These are phyloP conservation scores for Ambrosia trifida DNA, from an alignment of 129 eudicot species.

Conservation along the genomic window DNA sequence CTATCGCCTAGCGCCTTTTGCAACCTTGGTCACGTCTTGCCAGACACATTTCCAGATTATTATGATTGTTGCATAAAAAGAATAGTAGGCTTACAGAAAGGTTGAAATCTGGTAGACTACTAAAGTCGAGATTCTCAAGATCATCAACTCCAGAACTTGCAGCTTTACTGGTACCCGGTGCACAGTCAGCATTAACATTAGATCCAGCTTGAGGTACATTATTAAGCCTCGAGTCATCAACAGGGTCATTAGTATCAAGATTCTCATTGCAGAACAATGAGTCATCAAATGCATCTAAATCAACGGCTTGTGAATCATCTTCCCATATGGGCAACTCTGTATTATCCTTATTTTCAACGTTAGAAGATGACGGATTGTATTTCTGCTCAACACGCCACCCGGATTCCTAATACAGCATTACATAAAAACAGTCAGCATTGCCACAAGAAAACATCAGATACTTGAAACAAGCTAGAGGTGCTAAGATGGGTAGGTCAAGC, in stretches of 20 bases:
- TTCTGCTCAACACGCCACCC: slow-evolving; percentile 28
- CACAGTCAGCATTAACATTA: slow-evolving; percentile 11
- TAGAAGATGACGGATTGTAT: slow-evolving; percentile 30
- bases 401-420: slow-evolving; percentile 40
- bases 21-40: no score
- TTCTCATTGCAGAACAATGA: slow-evolving; percentile 56
- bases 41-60: not conserved
- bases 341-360: slow-evolving; percentile 30
- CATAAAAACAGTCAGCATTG: slow-evolving; percentile 13
- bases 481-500: not conserved
- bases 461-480: not conserved
- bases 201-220: slow-evolving; percentile 27
- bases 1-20: no score
- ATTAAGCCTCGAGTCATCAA: slow-evolving; percentile 32
- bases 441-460: slow-evolving; percentile 7
- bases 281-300: slow-evolving; percentile 40
- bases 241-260: slow-evolving; percentile 34
- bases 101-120: slow-evolving; percentile 67
- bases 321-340: slow-evolving; percentile 40
- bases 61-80: slow-evolving; percentile 3
- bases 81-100: slow-evolving; percentile 51
- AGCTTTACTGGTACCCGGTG: slow-evolving; percentile 22
- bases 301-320: slow-evolving; percentile 52
- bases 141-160: slow-evolving; percentile 45
- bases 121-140: slow-evolving; percentile 68